A percentile compares a stretch with the other conserved stretches of the same genome.
These are phyloP conservation scores for Fusarium gaditjirri DNA, from an alignment of 2,329 filamentous ascomycete genomes.

Conservation along the genomic window DNA sequence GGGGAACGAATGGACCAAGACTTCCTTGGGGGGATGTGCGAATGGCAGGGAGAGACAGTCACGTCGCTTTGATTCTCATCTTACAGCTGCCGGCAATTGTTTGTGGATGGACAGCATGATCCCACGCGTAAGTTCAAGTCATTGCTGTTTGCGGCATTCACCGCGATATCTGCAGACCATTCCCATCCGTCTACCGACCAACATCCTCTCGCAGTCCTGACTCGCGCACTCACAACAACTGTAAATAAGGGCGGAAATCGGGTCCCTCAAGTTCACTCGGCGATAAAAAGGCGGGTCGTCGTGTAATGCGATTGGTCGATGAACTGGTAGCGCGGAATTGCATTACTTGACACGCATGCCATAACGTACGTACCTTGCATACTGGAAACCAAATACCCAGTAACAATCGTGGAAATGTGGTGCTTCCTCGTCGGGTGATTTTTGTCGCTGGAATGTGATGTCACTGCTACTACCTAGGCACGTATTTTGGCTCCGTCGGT, in stretches of 20 bases:
- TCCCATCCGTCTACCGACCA: too few species aligned
- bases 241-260: background rate
- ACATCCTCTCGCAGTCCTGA: background rate
- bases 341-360: background rate
- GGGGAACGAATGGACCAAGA: too few species aligned
- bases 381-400: background rate
- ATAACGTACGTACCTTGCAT: background rate
- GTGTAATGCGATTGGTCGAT: background rate
- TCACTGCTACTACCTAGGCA: too few species aligned
- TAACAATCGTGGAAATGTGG: background rate
- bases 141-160: background rate
- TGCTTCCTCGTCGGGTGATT: too few species aligned
- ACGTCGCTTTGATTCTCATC: too few species aligned
- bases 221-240: background rate
- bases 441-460: background rate
- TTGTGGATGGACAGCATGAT: too few species aligned
- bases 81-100: background rate
- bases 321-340: fast-evolving
- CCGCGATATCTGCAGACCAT: background rate
- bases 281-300: background rate
- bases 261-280: background rate
- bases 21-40: fast-evolving
- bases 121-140: background rate
- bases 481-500: background rate
- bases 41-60: too few species aligned